Conservation (phyloP, 768 basidiomycete genomes). For the Hygrocybe coccinea region DNA sequence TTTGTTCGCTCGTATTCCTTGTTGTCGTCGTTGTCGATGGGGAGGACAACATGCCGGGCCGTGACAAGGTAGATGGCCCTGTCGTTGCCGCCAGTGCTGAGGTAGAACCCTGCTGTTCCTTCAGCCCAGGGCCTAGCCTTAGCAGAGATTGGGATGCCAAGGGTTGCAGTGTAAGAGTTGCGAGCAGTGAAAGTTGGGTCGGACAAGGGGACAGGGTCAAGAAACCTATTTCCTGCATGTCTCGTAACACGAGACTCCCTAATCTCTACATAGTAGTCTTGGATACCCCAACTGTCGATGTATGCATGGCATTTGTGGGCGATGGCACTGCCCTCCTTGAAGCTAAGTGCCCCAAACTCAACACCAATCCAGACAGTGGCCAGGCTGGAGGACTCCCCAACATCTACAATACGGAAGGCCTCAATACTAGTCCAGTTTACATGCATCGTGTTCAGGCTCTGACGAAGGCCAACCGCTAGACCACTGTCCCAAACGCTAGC, state of each 20-base stretch:
- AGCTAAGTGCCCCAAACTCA: not conserved
- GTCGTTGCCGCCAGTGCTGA: not conserved
- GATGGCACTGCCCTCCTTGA: not conserved
- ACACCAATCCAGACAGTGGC: not conserved
- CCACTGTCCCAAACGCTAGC: not conserved
- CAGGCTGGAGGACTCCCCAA: not conserved
- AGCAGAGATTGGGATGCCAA: constrained; percentile 2
- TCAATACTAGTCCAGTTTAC: not conserved
- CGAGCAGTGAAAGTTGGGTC: constrained; percentile 2
- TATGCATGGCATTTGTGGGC: not conserved
- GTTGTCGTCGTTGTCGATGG: not conserved
- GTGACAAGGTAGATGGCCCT: not conserved
- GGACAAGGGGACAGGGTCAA: constrained; percentile 2
- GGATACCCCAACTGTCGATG: not conserved
- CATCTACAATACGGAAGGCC: not conserved
- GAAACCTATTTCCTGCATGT: no score
- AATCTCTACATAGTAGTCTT: not conserved
- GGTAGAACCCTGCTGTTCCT: not conserved
- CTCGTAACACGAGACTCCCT: no score
- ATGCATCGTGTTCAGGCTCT: not conserved
- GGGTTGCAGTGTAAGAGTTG: not conserved
- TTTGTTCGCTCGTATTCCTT: not conserved
- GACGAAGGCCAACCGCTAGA: not conserved
- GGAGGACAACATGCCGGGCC: constrained; percentile 3
- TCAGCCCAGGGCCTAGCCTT: constrained; percentile 2